Conservation (phyloP, 2,329 filamentous ascomycete species). For the Sclerotinia glacialis region DNA sequence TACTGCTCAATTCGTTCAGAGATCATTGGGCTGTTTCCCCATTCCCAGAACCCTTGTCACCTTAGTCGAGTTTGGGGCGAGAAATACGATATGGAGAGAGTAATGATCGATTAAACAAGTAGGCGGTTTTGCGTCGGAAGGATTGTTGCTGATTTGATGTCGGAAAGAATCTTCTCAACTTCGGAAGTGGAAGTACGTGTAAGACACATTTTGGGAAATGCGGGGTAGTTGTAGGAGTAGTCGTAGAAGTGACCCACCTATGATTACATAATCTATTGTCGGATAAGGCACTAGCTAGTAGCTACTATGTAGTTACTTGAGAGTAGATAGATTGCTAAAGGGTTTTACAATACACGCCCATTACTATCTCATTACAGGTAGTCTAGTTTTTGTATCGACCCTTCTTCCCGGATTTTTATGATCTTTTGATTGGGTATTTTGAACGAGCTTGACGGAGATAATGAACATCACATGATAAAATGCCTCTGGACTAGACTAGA, state of each 20-base stretch:
- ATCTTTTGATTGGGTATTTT: background rate
- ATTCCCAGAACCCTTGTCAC: background rate
- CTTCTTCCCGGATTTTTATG: background rate
- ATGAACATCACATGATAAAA: no score
- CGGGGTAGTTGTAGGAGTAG: background rate
- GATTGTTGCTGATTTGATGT: constrained; percentile 1
- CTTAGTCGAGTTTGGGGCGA: background rate
- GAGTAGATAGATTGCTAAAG: no score
- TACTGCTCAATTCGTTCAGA: background rate
- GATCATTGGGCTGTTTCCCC: background rate
- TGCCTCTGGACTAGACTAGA: no score
- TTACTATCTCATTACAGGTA: background rate
- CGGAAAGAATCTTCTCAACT: background rate
- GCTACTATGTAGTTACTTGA: no score
- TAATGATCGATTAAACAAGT: background rate
- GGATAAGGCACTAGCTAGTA: no score
- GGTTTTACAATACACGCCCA: no score
- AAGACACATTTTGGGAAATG: background rate
- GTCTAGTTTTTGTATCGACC: no score
- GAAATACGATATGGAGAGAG: background rate
- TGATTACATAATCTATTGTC: no score
- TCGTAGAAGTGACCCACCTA: no score
- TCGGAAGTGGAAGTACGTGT: background rate
- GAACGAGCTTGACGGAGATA: background rate
- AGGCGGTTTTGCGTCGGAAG: background rate